phyloP scores from a whole-genome alignment of 352 stramenopile genomes.

The Peronospora destructor region DNA sequence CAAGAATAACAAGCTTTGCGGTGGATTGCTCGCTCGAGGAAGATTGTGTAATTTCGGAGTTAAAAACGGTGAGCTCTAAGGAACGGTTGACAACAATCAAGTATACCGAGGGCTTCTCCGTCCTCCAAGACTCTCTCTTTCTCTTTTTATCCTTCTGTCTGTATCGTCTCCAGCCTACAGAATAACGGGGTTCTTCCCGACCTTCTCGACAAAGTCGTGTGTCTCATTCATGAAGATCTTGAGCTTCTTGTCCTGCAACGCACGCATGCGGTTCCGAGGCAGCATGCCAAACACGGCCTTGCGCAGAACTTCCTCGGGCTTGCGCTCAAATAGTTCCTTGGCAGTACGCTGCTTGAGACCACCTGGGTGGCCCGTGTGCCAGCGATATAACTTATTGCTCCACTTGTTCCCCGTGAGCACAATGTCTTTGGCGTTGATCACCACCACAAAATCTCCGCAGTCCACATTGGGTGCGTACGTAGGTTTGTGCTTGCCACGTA shows the following conservation, averaged over 20 bases:
- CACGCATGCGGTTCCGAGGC: constrained; percentile 94
- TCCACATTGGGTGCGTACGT: constrained; percentile 96
- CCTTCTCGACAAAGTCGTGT: constrained; percentile 88
- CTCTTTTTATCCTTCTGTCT: constrained; percentile 9
- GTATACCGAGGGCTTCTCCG: constrained; percentile 11
- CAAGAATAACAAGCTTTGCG: constrained; percentile 56
- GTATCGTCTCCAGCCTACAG: constrained; percentile 40
- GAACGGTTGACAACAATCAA: neutral
- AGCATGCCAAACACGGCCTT: constrained; percentile 97
- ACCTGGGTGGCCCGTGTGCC: constrained; percentile 96
- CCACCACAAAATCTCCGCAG: constrained; percentile 96
- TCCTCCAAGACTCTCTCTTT: neutral
- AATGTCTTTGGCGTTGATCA: constrained; percentile 94
- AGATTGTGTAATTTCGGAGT: neutral
- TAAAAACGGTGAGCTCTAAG: constrained; percentile 1
- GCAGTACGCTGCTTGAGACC: constrained; percentile 93
- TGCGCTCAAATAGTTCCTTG: constrained; percentile 91
- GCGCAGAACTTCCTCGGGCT: constrained; percentile 92
- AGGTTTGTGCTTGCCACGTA: constrained; percentile 98
- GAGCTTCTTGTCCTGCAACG: constrained; percentile 92
- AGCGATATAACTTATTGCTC: constrained; percentile 96
- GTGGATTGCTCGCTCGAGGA: constrained; percentile 32
- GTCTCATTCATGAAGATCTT: constrained; percentile 92
- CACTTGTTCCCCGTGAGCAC: constrained; percentile 95
- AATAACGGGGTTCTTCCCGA: constrained; percentile 82